Conservation (phyloP, 768 basidiomycete genomes). For the Tricholoma terreum region DNA sequence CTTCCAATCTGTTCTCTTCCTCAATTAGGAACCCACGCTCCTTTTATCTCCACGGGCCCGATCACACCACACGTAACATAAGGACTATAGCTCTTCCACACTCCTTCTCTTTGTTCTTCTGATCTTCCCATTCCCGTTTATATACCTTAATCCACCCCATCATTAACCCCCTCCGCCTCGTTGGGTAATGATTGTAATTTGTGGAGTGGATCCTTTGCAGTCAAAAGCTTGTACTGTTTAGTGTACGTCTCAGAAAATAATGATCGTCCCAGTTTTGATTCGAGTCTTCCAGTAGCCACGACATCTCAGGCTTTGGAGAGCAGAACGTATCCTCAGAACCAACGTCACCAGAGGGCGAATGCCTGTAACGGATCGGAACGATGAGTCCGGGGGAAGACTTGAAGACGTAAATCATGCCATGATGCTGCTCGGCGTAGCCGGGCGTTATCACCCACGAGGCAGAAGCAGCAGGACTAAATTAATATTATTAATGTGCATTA, state of each 20-base stretch:
- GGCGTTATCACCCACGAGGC: too few species aligned
- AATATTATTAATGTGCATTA: too few species aligned
- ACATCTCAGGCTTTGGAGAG: neutral
- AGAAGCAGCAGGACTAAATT: too few species aligned
- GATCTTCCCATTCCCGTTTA: neutral
- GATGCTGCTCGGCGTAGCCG: too few species aligned
- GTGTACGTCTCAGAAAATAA: neutral
- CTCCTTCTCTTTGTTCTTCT: slow-evolving; percentile 12
- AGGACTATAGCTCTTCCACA: slow-evolving; percentile 11
- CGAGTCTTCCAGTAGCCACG: neutral
- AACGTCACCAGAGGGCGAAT: neutral
- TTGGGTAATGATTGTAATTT: neutral
- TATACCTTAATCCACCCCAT: neutral
- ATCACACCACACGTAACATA: slow-evolving; percentile 9
- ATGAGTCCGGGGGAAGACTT: too few species aligned
- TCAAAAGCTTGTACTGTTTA: neutral
- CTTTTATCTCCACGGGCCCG: slow-evolving; percentile 17
- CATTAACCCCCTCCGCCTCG: neutral
- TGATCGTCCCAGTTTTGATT: neutral
- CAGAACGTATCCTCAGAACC: neutral
- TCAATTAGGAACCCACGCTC: neutral
- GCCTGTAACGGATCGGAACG: neutral
- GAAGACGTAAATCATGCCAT: too few species aligned
- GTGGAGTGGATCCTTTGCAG: neutral
- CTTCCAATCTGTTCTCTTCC: neutral